phyloP scores from a whole-genome alignment of 2,329 filamentous ascomycete genomes.

The Akanthomyces lecanii region DNA sequence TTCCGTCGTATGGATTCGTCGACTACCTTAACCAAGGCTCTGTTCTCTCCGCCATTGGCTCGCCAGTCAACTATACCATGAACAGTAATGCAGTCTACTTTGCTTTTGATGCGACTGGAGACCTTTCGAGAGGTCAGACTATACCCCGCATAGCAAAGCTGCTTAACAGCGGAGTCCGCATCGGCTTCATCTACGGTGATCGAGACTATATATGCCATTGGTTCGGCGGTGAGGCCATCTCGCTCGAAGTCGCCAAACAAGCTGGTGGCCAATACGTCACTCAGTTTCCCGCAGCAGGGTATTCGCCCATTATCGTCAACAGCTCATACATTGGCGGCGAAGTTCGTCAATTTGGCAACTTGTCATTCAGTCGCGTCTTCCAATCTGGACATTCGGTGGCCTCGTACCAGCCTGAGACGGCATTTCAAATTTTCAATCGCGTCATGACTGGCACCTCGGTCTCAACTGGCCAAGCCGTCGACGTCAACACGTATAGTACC shows the following conservation, averaged over 20 bases:
- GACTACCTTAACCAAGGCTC: slow-evolving; percentile 60
- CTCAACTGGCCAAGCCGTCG: slow-evolving; percentile 49
- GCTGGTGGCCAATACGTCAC: slow-evolving; percentile 43
- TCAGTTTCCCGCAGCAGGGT: slow-evolving; percentile 63
- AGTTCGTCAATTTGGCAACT: slow-evolving; percentile 72
- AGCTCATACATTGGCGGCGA: slow-evolving; percentile 64
- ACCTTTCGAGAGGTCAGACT: slow-evolving; percentile 61
- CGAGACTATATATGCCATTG: slow-evolving; percentile 63
- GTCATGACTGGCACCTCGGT: slow-evolving; percentile 54
- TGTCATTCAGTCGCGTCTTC: slow-evolving; percentile 63
- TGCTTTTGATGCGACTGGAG: slow-evolving; percentile 49
- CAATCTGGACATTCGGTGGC: slow-evolving; percentile 62
- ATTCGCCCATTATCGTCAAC: slow-evolving; percentile 67
- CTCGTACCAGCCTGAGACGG: slow-evolving; percentile 57
- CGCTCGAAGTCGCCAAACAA: slow-evolving; percentile 54
- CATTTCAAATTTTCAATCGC: slow-evolving; percentile 57
- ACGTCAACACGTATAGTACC: slow-evolving; percentile 51
- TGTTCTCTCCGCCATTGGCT: slow-evolving; percentile 57
- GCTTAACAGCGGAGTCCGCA: slow-evolving; percentile 58
- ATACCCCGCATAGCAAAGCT: slow-evolving; percentile 56
- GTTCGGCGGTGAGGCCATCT: slow-evolving; percentile 71
- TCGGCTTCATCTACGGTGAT: slow-evolving; percentile 68
- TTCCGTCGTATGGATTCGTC: slow-evolving; percentile 57
- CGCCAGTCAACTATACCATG: slow-evolving; percentile 56
- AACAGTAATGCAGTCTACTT: slow-evolving; percentile 42